Evolutionary conservation across 768 basidiomycete species (phyloP), one percentile per base, ranked within the genome.

Genomic region (Gymnopilus junonius): DNA sequence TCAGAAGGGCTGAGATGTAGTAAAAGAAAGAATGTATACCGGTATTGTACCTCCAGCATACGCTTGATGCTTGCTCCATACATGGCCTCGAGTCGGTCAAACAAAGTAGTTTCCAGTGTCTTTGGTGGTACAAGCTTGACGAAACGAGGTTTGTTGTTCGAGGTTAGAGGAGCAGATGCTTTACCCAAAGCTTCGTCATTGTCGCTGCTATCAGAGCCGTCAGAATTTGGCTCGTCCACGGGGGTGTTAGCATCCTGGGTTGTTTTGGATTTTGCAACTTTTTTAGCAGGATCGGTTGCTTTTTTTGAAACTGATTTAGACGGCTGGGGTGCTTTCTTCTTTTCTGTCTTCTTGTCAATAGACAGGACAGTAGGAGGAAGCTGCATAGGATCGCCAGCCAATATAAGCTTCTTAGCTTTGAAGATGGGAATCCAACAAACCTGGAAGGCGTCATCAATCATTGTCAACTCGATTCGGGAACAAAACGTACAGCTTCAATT

Each of bases 361-460:
- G 94, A 93, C 29, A 97, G 80, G 50, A 99, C 87, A 0, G 97
- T 99, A 0, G 97, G 97, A 0, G 95, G 95, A 3, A 99, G 82
- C 79, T 99, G 97, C 83, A 94, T 91, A 1, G 95, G 96, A 75
- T 98, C 97, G 0, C 97, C 97, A 1, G 96, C 96, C 25, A 97
- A 80, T 14, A 95, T 91, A 53, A 95, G 79, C 73, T 95, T 97
- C 77, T 89, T 91, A 1, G 88, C 92, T 74, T 96, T 97, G 75
- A 96, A 87, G 59, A 98, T 91, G 0, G 97, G 96, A 32, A 99
- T 86, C 95, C 97, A 98, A 77, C 95, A 98, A 4, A 91, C 90
- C 91, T 91, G 63, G 3, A 61, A 12, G 23, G 29, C 8, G 31
- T 27, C 39, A 48, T 27, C 35, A 53, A 48, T 67, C 66, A 63